phyloP scores from a whole-genome alignment of 148 eudicot genomes.

The Camellia japonica region DNA sequence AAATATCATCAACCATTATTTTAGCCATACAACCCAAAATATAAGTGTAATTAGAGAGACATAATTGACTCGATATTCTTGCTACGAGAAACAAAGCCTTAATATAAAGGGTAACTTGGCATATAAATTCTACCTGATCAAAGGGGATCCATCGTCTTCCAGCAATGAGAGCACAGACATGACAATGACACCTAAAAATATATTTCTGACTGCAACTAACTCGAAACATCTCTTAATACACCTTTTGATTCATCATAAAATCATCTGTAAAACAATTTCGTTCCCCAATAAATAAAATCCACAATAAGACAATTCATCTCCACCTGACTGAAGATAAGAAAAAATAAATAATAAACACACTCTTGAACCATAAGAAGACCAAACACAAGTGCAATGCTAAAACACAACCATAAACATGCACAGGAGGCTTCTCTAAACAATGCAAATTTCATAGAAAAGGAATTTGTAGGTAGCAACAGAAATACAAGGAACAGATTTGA shows the following conservation, averaged over 20 bases:
- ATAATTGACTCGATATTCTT: not conserved
- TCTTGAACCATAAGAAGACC: not conserved
- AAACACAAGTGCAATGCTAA: not conserved
- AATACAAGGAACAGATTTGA: too few relatives aligned
- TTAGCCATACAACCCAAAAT: not conserved
- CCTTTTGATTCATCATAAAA: constrained; percentile 24
- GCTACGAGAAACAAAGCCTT: not conserved
- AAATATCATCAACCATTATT: not conserved
- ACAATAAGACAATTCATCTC: not conserved
- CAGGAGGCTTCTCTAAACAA: not conserved
- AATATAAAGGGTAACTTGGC: not conserved
- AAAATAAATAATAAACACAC: not conserved
- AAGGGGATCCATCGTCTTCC: not conserved
- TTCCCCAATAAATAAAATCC: constrained; percentile 1
- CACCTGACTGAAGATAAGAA: not conserved
- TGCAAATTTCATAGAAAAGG: not conserved
- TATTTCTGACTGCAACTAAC: not conserved
- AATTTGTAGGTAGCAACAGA: too few relatives aligned
- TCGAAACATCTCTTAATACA: constrained; percentile 62
- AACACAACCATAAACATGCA: not conserved
- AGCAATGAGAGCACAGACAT: not conserved
- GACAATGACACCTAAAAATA: not conserved
- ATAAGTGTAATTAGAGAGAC: not conserved
- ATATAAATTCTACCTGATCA: not conserved
- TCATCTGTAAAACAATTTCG: constrained; percentile 41